A percentile compares a stretch with the other conserved stretches of the same genome.
Conservation (phyloP, 257 asterid genomes). For the Solanum chiquidenum region DNA sequence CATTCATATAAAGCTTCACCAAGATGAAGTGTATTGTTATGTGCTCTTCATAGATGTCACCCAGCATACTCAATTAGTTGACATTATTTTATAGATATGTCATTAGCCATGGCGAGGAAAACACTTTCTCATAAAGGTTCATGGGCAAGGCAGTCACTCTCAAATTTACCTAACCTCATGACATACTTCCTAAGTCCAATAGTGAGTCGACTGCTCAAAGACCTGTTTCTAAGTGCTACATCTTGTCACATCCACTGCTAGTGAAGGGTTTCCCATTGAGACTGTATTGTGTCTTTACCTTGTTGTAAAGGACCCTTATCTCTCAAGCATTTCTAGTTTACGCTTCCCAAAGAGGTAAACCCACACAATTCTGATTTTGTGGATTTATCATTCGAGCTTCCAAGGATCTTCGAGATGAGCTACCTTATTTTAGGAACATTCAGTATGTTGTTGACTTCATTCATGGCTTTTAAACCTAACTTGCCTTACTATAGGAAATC, state of each 20-base stretch:
- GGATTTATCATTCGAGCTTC: not conserved
- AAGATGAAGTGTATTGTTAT: not conserved
- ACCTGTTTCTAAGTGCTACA: not conserved
- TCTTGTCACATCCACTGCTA: not conserved
- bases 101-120: not conserved
- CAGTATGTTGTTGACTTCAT: not conserved
- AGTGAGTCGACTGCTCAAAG: not conserved
- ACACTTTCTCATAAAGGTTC: not conserved
- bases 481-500: not conserved
- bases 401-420: not conserved
- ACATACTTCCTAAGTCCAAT: not conserved
- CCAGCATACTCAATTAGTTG: not conserved
- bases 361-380: not conserved
- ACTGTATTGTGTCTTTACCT: not conserved
- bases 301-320: not conserved
- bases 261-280: not conserved
- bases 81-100: not conserved
- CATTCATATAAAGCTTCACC: not conserved
- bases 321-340: not conserved
- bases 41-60: not conserved
- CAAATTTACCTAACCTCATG: not conserved
- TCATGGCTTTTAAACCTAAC: not conserved
- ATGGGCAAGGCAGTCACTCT: not conserved
- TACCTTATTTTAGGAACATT: not conserved
- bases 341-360: not conserved